Base-by-base conservation (phyloP, 1,284 basidiomycete species). In the Takashimella koratensis region DNA sequence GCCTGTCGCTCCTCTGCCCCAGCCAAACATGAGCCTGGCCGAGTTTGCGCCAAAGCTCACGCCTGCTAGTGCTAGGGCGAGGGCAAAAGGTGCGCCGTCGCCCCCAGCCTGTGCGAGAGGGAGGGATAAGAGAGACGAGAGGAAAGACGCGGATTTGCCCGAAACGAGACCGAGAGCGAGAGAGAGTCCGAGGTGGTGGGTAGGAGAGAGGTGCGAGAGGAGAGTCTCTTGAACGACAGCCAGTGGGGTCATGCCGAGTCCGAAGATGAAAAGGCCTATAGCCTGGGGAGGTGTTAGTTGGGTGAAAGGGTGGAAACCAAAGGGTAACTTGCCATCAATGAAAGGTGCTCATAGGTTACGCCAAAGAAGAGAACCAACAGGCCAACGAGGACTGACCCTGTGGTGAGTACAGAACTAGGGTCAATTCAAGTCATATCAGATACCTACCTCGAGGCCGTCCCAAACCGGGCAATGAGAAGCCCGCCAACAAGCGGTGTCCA, bases 401-500 rank as follows among this genome's bases (percentile, higher is more conserved):
- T 89, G 1, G 87, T 85, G 23, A 87, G 71, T 42, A 89, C 84
- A 55, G 86, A 84, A 0, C 84, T 83, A n/a, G n/a, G n/a, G n/a
- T 41, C 79, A 71, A 36, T 8, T 8, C 30, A 36, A 36, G 30
- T 36, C 30, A 36, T 8, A 8, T 36, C 16, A 8, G 30, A 8
- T 36, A 36, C 30, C 16, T 25, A 57, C 55, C 55, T 62, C 48
- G 47, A 56, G 21, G 59, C 60, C 1, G 69, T 70, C 10, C 67
- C 67, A 3, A 89, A 79, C 49, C 80, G 79, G 54, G 83, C 84
- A 5, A 85, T 83, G 43, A 88, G 76, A 12, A 88, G 58, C 3
- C 86, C 85, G 13, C 84, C 86, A 0, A 87, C 78, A 4, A 89
- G 78, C 1, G 87, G 86, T 10, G 87, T 89, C 87, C 87, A 88